A percentile compares a stretch with the other conserved stretches of the same genome.
Conservation (phyloP, 2,329 filamentous ascomycete species). For the Fusarium sp. region DNA sequence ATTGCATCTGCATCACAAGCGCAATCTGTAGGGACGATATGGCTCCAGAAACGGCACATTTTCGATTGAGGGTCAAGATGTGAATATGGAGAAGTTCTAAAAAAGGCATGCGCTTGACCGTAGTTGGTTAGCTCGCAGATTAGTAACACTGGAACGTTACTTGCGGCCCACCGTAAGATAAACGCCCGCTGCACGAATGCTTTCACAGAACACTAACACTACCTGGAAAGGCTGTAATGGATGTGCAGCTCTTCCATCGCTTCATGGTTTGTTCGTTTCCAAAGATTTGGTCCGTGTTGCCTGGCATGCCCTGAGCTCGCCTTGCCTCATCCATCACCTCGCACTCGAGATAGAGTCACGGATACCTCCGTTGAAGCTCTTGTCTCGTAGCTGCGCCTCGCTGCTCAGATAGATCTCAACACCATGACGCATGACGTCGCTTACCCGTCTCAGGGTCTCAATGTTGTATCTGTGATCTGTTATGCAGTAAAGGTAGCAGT, state of each 20-base stretch:
- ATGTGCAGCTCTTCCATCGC: constrained; percentile 3
- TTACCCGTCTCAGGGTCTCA: constrained; percentile 19
- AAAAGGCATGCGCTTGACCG: constrained; percentile 34
- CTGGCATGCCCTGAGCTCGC: constrained; percentile 17
- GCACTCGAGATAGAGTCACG: constrained; percentile 41
- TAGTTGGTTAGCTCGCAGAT: constrained; percentile 16
- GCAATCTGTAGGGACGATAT: constrained; percentile 32
- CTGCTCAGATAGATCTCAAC: constrained; percentile 3
- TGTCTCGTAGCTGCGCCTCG: constrained; percentile 11
- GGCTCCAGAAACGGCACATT: constrained; percentile 33
- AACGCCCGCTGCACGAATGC: constrained; percentile 34
- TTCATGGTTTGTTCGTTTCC: constrained; percentile 20
- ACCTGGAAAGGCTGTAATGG: background rate
- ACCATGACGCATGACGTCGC: constrained; percentile 36
- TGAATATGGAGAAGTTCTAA: constrained; percentile 37
- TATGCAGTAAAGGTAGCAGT: background rate
- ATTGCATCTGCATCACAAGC: constrained; percentile 37
- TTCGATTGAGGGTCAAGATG: constrained; percentile 35
- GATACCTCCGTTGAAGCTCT: constrained; percentile 4
- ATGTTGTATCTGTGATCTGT: constrained; percentile 14
- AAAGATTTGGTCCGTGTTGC: constrained; percentile 27
- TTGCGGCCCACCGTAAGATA: constrained; percentile 34
- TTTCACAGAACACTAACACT: constrained; percentile 13
- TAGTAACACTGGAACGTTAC: constrained; percentile 41
- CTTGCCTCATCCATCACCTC: constrained; percentile 7